phyloP scores from a whole-genome alignment of 2,329 filamentous ascomycete species.

The Paraphaeosphaeria minitans region DNA sequence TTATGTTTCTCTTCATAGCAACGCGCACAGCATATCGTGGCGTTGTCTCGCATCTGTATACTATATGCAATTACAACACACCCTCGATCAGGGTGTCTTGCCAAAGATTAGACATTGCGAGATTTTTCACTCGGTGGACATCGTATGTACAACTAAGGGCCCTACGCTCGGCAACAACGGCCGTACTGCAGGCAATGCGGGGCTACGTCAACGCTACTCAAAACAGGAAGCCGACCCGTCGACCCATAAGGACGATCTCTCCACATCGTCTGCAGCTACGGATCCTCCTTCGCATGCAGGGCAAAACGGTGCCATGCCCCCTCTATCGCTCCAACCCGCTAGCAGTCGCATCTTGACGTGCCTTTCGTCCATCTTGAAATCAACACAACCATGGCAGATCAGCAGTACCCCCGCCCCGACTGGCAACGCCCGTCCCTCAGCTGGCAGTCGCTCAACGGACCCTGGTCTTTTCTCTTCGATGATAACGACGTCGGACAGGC shows the following conservation, averaged over 20 bases:
- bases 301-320: not conserved
- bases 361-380: not conserved
- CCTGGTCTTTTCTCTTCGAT: constrained; percentile 70
- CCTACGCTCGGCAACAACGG: not conserved
- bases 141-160: no score
- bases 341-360: no score
- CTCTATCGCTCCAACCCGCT: not conserved
- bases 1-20: not conserved
- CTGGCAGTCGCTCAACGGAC: constrained; percentile 67
- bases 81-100: not conserved
- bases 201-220: constrained; percentile 2
- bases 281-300: not conserved
- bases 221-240: constrained; percentile 9
- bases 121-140: not conserved
- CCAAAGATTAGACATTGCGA: not conserved
- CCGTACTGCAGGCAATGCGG: not conserved
- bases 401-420: constrained; percentile 67
- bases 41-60: not conserved
- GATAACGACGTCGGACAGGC: constrained; percentile 64
- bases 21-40: constrained; percentile 9
- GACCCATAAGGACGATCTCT: constrained; percentile 7
- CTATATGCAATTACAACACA: not conserved
- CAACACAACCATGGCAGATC: not conserved
- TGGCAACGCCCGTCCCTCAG: constrained; percentile 61
- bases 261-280: constrained; percentile 11